A percentile compares a stretch with the other conserved stretches of the same genome.
phyloP scores from a whole-genome alignment of 768 basidiomycete species.

The Ramaria rubella region DNA sequence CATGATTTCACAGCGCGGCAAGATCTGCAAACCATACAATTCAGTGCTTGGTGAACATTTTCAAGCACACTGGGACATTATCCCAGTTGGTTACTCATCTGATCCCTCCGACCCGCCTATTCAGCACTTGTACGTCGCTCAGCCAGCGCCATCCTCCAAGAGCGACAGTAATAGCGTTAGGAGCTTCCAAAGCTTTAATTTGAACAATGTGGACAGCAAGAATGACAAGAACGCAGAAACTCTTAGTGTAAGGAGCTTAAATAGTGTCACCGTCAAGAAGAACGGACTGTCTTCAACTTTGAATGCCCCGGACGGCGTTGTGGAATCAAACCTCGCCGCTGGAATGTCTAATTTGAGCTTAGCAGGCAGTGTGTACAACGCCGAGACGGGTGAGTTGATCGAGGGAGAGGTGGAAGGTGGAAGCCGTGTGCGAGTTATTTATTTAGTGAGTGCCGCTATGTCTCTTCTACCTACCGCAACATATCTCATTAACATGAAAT shows the following conservation, averaged over 20 bases:
- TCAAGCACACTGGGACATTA: constrained; percentile 78
- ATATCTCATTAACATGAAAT: not conserved
- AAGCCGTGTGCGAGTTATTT: constrained; percentile 60
- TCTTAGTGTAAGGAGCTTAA: not conserved
- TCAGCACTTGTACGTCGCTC: constrained; percentile 30
- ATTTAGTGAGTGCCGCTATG: constrained; percentile 34
- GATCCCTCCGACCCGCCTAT: constrained; percentile 42
- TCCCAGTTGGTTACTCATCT: constrained; percentile 49
- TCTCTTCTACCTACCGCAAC: not conserved
- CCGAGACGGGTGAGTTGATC: constrained; percentile 23
- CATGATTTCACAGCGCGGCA: constrained; percentile 56
- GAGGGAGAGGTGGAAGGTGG: constrained; percentile 29
- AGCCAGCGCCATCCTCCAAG: constrained; percentile 39
- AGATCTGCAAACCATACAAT: constrained; percentile 91
- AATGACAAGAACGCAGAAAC: not conserved
- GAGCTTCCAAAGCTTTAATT: constrained; percentile 51
- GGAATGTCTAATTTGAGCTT: constrained; percentile 60
- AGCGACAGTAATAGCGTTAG: constrained; percentile 49
- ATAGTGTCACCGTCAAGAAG: not conserved
- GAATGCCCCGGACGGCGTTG: constrained; percentile 41
- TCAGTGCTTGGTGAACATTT: constrained; percentile 86
- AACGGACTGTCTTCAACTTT: not conserved
- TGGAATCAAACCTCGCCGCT: constrained; percentile 42
- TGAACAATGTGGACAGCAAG: not conserved
- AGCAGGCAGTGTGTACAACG: constrained; percentile 22